A percentile compares a stretch with the other conserved stretches of the same genome.
These are phyloP conservation scores for Pseudogymnoascus sp. DNA, from an alignment of 2,329 filamentous ascomycete species.

Conservation along the genomic window DNA sequence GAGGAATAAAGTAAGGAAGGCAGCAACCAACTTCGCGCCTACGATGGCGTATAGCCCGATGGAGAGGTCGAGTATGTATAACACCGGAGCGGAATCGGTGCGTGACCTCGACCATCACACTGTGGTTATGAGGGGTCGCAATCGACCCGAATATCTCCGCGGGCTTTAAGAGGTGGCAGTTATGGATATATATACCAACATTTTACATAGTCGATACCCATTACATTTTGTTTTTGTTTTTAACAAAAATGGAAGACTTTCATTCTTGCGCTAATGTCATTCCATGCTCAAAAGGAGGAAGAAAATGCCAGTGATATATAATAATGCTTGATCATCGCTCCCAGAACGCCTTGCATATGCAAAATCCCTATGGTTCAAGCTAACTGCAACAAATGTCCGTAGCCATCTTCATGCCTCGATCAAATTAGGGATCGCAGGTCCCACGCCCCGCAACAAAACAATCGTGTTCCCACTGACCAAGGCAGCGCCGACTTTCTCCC, in stretches of 20 bases:
- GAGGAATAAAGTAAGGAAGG: neutral
- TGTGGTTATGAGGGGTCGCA: neutral
- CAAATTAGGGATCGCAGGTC: constrained; percentile 64
- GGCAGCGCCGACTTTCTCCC: constrained; percentile 70
- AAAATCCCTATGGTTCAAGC: neutral
- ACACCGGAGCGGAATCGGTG: neutral
- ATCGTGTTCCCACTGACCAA: constrained; percentile 82
- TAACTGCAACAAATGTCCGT: neutral
- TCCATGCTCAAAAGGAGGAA: neutral
- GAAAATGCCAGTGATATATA: neutral
- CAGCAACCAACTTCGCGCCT: neutral
- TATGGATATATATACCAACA: neutral
- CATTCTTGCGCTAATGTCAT: neutral
- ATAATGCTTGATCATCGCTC: constrained; percentile 2
- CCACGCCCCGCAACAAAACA: constrained; percentile 78
- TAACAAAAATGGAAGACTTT: neutral
- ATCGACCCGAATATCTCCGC: neutral
- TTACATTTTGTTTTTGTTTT: neutral
- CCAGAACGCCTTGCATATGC: neutral
- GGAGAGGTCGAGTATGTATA: neutral
- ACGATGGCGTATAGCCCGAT: neutral
- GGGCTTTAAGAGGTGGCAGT: neutral
- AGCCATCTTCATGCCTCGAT: constrained; percentile 45
- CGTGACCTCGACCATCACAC: neutral
- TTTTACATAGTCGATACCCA: neutral